Evolutionary conservation across 306 rosid species (phyloP).

Genomic region (Prunus salicina): DNA sequence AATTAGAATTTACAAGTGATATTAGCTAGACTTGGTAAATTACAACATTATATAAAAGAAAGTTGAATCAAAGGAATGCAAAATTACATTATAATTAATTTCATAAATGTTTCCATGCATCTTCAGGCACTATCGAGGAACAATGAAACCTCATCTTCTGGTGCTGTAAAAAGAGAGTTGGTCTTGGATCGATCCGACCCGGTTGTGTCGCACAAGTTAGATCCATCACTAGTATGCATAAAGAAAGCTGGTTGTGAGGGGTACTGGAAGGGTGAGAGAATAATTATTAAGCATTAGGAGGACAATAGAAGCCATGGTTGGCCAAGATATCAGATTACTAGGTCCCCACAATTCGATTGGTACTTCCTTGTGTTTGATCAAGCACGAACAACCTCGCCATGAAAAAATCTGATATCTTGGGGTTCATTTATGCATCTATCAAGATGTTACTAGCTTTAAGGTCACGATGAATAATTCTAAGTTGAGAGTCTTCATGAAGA

Average conservation of each 20-base stretch:
- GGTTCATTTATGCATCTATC: conserved; percentile 20
- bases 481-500: conserved; percentile 25
- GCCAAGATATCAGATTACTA: conserved; percentile 16
- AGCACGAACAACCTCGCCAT: conserved; percentile 8
- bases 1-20: no score
- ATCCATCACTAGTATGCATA: background rate
- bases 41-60: no score
- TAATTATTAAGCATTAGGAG: conserved; percentile 24
- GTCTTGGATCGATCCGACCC: background rate
- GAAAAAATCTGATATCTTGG: conserved; percentile 26
- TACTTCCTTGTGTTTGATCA: conserved; percentile 12
- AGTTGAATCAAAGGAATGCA: background rate
- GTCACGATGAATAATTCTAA: background rate
- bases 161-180: background rate
- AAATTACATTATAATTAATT: background rate
- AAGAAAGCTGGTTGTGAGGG: conserved; percentile 11
- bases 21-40: no score
- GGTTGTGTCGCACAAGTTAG: background rate
- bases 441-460: conserved; percentile 19
- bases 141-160: background rate
- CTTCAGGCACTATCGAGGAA: background rate
- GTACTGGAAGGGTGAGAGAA: background rate
- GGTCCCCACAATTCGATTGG: conserved; percentile 19
- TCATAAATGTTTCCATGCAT: background rate
- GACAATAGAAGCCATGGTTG: conserved; percentile 19